phyloP scores from a whole-genome alignment of 306 rosid genomes.

The Quercus berberidifolia region DNA sequence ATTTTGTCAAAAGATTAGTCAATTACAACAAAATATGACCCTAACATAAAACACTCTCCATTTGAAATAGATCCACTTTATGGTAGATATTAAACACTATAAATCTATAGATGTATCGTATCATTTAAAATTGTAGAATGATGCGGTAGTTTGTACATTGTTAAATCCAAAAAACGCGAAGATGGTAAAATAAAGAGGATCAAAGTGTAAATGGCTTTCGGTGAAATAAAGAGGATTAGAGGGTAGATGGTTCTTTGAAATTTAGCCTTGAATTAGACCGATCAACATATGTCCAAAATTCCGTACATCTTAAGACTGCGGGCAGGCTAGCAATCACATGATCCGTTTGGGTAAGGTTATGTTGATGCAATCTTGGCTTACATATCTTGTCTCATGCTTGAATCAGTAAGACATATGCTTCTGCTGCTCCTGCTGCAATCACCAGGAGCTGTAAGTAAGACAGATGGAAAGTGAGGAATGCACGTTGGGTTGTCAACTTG shows the following conservation, averaged over 20 bases:
- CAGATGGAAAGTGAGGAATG: slow-evolving; percentile 39
- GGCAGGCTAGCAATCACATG: not conserved
- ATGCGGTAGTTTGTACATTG: too few relatives aligned
- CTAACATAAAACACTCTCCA: too few relatives aligned
- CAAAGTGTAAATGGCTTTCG: too few relatives aligned
- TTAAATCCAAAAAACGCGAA: too few relatives aligned
- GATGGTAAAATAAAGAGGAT: too few relatives aligned
- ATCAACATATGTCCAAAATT: not conserved
- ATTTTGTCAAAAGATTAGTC: too few relatives aligned
- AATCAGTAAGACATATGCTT: not conserved
- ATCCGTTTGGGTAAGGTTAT: slow-evolving; percentile 1
- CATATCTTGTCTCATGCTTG: slow-evolving; percentile 11
- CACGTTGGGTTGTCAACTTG: slow-evolving; percentile 58
- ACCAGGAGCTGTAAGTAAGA: slow-evolving; percentile 28
- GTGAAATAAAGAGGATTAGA: too few relatives aligned
- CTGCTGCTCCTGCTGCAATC: slow-evolving; percentile 20
- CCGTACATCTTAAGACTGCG: not conserved
- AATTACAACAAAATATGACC: too few relatives aligned
- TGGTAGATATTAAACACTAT: too few relatives aligned
- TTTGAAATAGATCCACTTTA: too few relatives aligned
- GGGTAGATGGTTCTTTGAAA: not conserved
- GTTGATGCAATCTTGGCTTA: slow-evolving; percentile 20
- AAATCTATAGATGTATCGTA: too few relatives aligned
- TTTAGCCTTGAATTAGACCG: not conserved
- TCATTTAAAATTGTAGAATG: too few relatives aligned